These are phyloP conservation scores for Lactifluus hygrophoroides DNA, from an alignment of 768 basidiomycete species.

Conservation along the genomic window DNA sequence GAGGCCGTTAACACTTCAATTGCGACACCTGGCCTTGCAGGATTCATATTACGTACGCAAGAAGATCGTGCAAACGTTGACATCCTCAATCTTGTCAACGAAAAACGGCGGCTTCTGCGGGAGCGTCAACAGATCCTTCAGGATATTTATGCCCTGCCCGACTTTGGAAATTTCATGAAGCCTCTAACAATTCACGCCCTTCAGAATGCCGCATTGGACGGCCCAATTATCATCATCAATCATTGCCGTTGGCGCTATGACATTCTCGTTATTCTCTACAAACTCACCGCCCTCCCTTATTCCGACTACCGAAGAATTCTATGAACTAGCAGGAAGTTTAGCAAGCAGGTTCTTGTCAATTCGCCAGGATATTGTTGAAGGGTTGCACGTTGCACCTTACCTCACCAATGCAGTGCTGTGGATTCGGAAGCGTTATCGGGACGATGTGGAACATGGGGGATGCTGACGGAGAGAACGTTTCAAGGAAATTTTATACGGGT, in stretches of 20 bases:
- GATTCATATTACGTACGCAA: background rate
- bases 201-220: background rate
- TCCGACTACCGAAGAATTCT: background rate
- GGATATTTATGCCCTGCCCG: background rate
- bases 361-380: constrained; percentile 4
- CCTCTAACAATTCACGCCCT: background rate
- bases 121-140: background rate
- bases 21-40: background rate
- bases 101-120: background rate
- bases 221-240: too few relatives aligned
- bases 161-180: too few relatives aligned
- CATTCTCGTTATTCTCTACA: background rate
- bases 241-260: background rate
- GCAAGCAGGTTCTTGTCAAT: background rate
- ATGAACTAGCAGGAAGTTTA: background rate
- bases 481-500: background rate
- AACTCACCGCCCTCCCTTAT: background rate
- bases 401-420: constrained; percentile 14
- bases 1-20: background rate
- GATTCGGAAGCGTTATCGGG: too few relatives aligned
- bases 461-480: constrained; percentile 3
- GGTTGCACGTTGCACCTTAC: constrained; percentile 5
- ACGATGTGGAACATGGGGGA: constrained; percentile 11
- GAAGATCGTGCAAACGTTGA: background rate
- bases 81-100: background rate